phyloP scores from a whole-genome alignment of 345 rosid genomes.

The Diplotaxis tenuifolia region DNA sequence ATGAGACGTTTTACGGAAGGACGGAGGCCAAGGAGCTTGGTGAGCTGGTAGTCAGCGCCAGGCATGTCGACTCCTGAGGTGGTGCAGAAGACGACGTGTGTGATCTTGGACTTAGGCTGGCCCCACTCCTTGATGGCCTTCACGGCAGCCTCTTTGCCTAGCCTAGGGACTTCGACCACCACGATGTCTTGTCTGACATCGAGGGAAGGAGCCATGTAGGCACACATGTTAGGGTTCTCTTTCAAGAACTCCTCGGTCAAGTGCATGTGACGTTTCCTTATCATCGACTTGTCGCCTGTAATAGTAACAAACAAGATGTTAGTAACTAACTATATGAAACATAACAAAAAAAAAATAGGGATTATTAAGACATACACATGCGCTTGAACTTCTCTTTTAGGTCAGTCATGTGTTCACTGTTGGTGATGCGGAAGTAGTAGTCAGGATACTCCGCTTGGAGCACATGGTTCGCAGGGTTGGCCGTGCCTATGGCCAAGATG shows the following conservation, averaged over 20 bases:
- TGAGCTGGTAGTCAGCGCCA: constrained; percentile 88
- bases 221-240: constrained; percentile 58
- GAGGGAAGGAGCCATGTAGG: constrained; percentile 66
- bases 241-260: constrained; percentile 64
- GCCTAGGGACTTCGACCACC: constrained; percentile 74
- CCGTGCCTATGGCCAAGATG: constrained; percentile 63
- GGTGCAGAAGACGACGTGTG: constrained; percentile 80
- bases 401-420: constrained; percentile 71
- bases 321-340: neutral
- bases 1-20: constrained; percentile 73
- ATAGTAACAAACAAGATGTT: neutral
- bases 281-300: constrained; percentile 69
- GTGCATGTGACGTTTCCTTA: constrained; percentile 65
- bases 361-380: constrained; percentile 49
- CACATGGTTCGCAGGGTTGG: constrained; percentile 56
- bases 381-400: constrained; percentile 70
- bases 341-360: neutral
- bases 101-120: constrained; percentile 80
- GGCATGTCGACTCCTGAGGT: constrained; percentile 93
- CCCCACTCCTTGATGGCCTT: constrained; percentile 87
- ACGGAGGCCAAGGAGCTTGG: constrained; percentile 75
- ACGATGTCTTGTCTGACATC: constrained; percentile 76
- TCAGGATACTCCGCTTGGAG: constrained; percentile 59
- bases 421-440: constrained; percentile 67
- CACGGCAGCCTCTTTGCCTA: constrained; percentile 74